Evolutionary conservation across 768 basidiomycete species (phyloP), one percentile per base, ranked within the genome.

Genomic region (Pleurotus citrinopileatus): DNA sequence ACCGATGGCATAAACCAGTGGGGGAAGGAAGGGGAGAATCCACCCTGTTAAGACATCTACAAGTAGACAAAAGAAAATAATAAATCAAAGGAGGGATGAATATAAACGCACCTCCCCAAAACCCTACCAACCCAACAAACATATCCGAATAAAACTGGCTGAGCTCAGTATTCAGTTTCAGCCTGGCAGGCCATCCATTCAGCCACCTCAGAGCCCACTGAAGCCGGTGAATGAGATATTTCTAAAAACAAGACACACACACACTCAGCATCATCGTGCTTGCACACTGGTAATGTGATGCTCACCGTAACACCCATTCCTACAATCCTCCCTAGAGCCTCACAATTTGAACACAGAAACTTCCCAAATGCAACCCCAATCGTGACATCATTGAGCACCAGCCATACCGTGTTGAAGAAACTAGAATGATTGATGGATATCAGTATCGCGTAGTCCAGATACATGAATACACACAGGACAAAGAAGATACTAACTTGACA

Each of bases 151-250:
- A 89, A 65, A 97, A 89, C 22, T 77, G 74, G 60, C 92, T 91
- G n/a, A 99, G 78, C 60, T 98, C 91, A 0, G 92, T 91, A 63
- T 98, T 98, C 50, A 99, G 84, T 69, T 99, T 99, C 36, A 99
- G 72, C 1, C 97, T 97, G 1, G 87, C 94, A 0, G 96, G 96
- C 96, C 96, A 98, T 56, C 89, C 83, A 65, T 97, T 89, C 10
- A 99, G 77, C 95, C 94, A 98, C 1, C 75, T 61, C 2, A 98
- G 73, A 0, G 78, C 74, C 13, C 72, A 69, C 38, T 80, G 77
- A 7, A 88, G 65, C 46, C 72, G 69, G 2, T 73, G 64, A 4
- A 88, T 71, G 1, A 84, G 64, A 55, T 74, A 70, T 27, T 56
- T 54, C 73, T 80, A 61, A 20, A 76, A n/a, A n/a, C n/a, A n/a